Base-by-base conservation (phyloP, 2,329 filamentous ascomycete species). In the Erysiphe pisi region DNA sequence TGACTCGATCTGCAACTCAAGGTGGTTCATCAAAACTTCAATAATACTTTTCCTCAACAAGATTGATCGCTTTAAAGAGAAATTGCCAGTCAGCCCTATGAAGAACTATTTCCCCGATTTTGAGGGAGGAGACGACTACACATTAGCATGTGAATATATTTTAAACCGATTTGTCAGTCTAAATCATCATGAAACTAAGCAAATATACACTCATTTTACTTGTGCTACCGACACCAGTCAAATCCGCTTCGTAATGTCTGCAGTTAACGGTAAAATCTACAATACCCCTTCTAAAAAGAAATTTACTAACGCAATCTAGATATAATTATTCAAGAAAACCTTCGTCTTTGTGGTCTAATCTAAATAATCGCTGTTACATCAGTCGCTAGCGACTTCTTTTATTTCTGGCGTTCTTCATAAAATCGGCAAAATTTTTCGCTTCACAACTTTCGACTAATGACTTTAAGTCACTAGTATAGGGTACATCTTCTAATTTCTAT, bases 321-420 rank as follows among this genome's bases (percentile, higher is more conserved):
- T 85, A 99, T 99, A 84, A 99, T 99, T 85, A 99, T 99, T 84
- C 95, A 99, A 86, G 95, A 98, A 86, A 99, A 99, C 86, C 89
- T 99, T 80, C 91, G 95, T 84, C 88, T 97, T 84, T 97, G 94
- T 85, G 94, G 94, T 88, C 87, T 98, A 84, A 97, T 98, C 88
- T 97, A 91, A 79, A 79, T 77, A 77, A 52, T 75, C 75, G 77
- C 68, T 71, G 77, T 78, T 75, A 63, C 43, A 45, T 14, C 12
- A 45, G 43, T 45, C 43, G 43, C 43, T 14, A 45, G 43, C 43
- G 43, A 45, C 43, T 14, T 45, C 43, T 45, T 45, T 45, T 12
- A 14, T 11, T 45, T 45, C 43, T 45, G 43, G 43, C 43, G 43
- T 14, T 45, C 12, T 14, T 45, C 11, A 45, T 43, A 9, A 43